A percentile compares a stretch with the other conserved stretches of the same genome.
Evolutionary conservation across 768 basidiomycete genomes (phyloP).

Genomic region (Hemileccinum rubropunctum): DNA sequence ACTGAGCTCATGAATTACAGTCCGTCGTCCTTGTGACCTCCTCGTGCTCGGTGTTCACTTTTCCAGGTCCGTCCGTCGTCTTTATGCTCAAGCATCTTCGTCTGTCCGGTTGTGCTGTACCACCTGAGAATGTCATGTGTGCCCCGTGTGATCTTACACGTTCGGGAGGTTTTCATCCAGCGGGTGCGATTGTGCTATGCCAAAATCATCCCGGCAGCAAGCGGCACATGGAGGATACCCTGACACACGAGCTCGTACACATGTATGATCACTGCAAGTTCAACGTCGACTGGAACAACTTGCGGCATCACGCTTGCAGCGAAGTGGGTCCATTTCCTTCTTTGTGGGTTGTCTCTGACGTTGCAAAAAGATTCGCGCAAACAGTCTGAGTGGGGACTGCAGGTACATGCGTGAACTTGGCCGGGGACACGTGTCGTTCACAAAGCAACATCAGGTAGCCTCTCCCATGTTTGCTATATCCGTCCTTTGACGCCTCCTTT

Average conservation of each 20-base stretch:
- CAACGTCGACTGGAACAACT: constrained; percentile 87
- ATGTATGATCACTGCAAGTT: constrained; percentile 96
- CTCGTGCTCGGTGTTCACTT: constrained; percentile 12
- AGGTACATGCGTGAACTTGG: constrained; percentile 77
- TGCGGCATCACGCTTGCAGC: constrained; percentile 94
- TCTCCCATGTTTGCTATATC: constrained; percentile 10
- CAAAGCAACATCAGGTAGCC: constrained; percentile 90
- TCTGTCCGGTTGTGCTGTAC: constrained; percentile 67
- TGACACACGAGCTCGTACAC: constrained; percentile 92
- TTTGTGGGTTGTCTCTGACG: neutral
- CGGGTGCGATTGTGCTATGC: constrained; percentile 81
- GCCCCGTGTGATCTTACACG: constrained; percentile 72
- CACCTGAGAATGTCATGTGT: constrained; percentile 75
- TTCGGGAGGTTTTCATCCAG: constrained; percentile 84
- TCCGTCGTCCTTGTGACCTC: constrained; percentile 36
- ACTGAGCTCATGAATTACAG: constrained; percentile 65
- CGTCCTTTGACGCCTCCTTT: constrained; percentile 9
- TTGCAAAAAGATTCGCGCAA: constrained; percentile 82
- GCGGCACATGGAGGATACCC: constrained; percentile 88
- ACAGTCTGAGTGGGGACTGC: constrained; percentile 92
- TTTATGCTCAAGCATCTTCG: constrained; percentile 94
- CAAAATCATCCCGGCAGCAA: constrained; percentile 79
- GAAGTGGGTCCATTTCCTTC: constrained; percentile 58
- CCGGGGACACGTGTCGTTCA: constrained; percentile 74
- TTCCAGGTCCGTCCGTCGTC: constrained; percentile 74